Conservation (phyloP, 805 yeast species). For the Maudiozyma barnettii region DNA sequence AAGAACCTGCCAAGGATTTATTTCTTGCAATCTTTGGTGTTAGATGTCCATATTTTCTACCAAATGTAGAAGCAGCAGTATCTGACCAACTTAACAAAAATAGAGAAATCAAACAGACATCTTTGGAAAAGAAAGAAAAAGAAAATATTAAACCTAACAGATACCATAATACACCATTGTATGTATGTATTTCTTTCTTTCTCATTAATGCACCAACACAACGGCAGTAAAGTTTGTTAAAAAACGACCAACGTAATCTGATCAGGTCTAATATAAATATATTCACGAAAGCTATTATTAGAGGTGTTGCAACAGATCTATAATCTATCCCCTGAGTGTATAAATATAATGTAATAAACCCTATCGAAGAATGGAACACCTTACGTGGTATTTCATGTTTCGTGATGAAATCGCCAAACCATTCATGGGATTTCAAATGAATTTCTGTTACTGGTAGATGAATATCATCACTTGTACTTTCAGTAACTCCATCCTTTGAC, state of each 20-base stretch:
- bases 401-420: slow-evolving; percentile 46
- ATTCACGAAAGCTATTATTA: slow-evolving; percentile 43
- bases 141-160: slow-evolving; percentile 68
- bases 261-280: slow-evolving; percentile 58
- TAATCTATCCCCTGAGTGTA: slow-evolving; percentile 55
- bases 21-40: slow-evolving; percentile 68
- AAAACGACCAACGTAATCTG: slow-evolving; percentile 49
- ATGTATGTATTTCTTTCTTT: slow-evolving; percentile 59
- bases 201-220: slow-evolving; percentile 77
- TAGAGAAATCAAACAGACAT: slow-evolving; percentile 66
- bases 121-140: slow-evolving; percentile 65
- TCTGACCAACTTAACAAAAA: slow-evolving; percentile 92
- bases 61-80: slow-evolving; percentile 91
- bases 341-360: slow-evolving; percentile 64
- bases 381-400: slow-evolving; percentile 89
- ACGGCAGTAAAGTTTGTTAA: slow-evolving; percentile 60
- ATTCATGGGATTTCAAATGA: slow-evolving; percentile 33
- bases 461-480: slow-evolving; percentile 12
- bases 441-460: slow-evolving; percentile 27
- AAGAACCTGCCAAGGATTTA: slow-evolving; percentile 83
- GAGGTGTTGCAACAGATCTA: slow-evolving; percentile 48
- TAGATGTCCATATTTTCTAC: slow-evolving; percentile 73
- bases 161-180: slow-evolving; percentile 86
- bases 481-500: not conserved
- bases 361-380: slow-evolving; percentile 79